phyloP scores from a whole-genome alignment of 495 filamentous ascomycete species.

The Hyaloscypha bicolor region DNA sequence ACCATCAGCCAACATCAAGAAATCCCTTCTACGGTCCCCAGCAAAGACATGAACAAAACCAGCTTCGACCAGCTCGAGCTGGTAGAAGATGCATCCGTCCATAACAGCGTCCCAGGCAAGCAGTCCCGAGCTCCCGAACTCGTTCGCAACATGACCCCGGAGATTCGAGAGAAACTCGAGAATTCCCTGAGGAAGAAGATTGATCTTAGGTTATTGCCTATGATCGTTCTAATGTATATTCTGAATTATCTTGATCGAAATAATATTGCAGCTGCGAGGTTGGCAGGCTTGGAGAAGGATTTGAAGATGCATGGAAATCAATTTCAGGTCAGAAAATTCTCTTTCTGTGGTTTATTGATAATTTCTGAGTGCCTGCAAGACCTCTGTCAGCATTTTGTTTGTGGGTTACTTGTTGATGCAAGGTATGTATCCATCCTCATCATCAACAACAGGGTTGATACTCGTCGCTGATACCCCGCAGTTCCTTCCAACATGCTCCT shows the following conservation, averaged over 20 bases:
- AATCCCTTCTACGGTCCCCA: too few species aligned
- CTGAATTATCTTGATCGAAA: slow-evolving; percentile 30
- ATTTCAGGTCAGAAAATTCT: slow-evolving; percentile 47
- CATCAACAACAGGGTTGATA: too few species aligned
- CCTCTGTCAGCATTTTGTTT: slow-evolving; percentile 48
- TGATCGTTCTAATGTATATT: slow-evolving; percentile 58
- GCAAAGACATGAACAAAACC: not conserved
- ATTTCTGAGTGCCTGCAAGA: slow-evolving; percentile 61
- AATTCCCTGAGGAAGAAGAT: slow-evolving; percentile 51
- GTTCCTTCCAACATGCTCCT: slow-evolving; percentile 58
- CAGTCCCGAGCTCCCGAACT: slow-evolving; percentile 9
- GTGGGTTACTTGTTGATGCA: slow-evolving; percentile 34
- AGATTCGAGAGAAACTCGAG: slow-evolving; percentile 62
- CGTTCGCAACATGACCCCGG: slow-evolving; percentile 1
- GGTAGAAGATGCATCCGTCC: slow-evolving; percentile 7
- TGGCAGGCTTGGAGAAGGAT: slow-evolving; percentile 67
- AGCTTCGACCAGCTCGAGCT: slow-evolving; percentile 8
- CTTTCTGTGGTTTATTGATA: not conserved
- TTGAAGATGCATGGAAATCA: slow-evolving; percentile 53
- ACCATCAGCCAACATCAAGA: too few species aligned
- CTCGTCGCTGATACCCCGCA: not conserved
- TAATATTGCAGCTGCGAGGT: slow-evolving; percentile 73
- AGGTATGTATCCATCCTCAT: too few species aligned
- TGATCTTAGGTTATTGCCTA: slow-evolving; percentile 55
- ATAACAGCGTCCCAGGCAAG: slow-evolving; percentile 5